Base-by-base conservation (phyloP, 2,329 filamentous ascomycete genomes). In the Colletotrichum limetticola region DNA sequence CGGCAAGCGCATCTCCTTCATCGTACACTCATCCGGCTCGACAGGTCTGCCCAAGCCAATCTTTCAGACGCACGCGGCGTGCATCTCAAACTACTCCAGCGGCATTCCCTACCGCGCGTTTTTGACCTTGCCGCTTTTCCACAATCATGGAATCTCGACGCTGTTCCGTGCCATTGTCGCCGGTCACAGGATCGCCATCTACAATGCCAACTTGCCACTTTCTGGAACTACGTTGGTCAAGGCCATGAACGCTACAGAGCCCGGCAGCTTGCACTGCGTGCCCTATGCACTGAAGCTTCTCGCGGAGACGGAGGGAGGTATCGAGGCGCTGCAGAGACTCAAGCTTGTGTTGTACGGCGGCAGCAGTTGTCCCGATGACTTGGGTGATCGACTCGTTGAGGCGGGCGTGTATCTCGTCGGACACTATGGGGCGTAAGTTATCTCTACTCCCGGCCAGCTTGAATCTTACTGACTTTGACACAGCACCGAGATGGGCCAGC, bases 211-310 rank as follows among this genome's bases (percentile, higher is more conserved):
- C 8, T 75, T 89, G 26, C 88, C 88, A 1, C 78, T 90, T 24
- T 89, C 89, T 0, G 82, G 81, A 4, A 79, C 80, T 28, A 82
- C 82, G 42, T 76, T 88, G 9, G 76, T 87, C 0, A 78, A 80
- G 24, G 84, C 83, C 4, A 79, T 88, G 77, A 77, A 80, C 2
- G 77, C 78, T 0, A 77, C 83, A 28, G 77, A 84, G 52, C 83
- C 86, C 0, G 83, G 90, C 62, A 84, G 87, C 52, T 84, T 91
- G 63, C 86, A 89, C 73, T 85, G 82, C 28, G 90, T 91, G 2
- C 90, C 90, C 0, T 91, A 91, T 72, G 85, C 87, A 0, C 77
- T 91, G 52, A 90, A 90, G 74, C 80, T 91, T 1, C 82, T 91
- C 0, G 85, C 86, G 0, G 90, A 91, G 77, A 85, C 85, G 0